These are phyloP conservation scores for Colletotrichum sp. DNA, from an alignment of 2,329 filamentous ascomycete genomes.

Conservation along the genomic window DNA sequence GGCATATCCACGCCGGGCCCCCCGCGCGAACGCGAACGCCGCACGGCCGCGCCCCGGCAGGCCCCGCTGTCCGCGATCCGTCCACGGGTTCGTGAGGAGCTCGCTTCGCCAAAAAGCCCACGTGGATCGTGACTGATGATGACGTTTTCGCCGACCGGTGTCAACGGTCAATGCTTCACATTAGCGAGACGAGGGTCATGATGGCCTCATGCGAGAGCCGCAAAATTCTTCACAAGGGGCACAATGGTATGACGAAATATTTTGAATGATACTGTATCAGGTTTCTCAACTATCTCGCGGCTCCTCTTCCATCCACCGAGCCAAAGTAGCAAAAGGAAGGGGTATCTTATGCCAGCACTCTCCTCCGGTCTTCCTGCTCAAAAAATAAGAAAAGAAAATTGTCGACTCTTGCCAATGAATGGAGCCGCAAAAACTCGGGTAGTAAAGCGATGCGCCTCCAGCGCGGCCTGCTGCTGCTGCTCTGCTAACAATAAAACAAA, in stretches of 20 bases:
- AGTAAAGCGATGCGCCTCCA: background rate
- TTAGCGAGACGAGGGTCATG: background rate
- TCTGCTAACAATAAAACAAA: background rate
- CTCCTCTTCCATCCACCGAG: background rate
- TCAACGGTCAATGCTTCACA: background rate
- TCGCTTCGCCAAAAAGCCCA: background rate
- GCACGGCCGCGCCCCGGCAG: background rate
- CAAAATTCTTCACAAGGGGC: background rate
- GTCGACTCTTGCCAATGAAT: background rate
- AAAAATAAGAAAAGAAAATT: background rate
- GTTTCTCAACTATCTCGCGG: background rate
- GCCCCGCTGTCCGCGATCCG: background rate
- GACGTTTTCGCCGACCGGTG: background rate
- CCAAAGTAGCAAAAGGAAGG: background rate
- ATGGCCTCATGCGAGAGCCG: background rate
- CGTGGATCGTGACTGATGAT: background rate
- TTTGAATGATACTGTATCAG: background rate
- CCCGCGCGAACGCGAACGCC: background rate
- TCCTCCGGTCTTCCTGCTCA: background rate
- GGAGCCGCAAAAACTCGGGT: background rate
- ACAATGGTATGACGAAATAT: background rate
- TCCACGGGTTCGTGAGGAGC: background rate
- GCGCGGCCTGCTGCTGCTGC: background rate
- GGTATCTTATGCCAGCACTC: constrained; percentile 11
- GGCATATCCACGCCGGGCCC: background rate